Base-by-base conservation (phyloP, 495 filamentous ascomycete species). In the Daldinia grandis region DNA sequence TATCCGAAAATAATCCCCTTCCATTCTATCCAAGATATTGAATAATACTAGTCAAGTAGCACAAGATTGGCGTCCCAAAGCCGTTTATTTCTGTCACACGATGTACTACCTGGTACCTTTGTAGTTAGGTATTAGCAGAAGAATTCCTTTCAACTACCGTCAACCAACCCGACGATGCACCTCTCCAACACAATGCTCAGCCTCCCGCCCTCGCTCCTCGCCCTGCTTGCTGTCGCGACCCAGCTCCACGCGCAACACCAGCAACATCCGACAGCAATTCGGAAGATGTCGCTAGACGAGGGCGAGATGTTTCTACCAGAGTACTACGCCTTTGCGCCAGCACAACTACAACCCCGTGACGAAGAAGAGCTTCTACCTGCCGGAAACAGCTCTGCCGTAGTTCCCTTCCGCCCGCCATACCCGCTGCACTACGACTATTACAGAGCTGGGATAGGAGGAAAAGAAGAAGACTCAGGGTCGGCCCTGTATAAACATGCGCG, bases 241-340 rank as follows among this genome's bases (percentile, higher is more conserved):
- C 76, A 76, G 21, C 70, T 77, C 10, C 66, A 50, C 10, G 68
- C 74, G 40, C 74, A 74, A 35, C 76, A 69, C 47, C 80, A 74
- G 67, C 53, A 74, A 71, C 78, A 85, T 67, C 80, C 84, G 69
- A 75, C 84, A 64, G 76, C 80, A 33, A 79, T 85, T 75, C 75
- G 82, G 68, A 98, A 97, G 75, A 97, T 97, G 93, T 89, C 86
- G 54, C 80, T 76, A 4, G 92, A 97, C 76, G 88, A 92, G 64
- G 90, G 91, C 37, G 92, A 96, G 77, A 98, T 95, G 81, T 95
- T 98, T 80, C 90, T 89, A 71, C 81, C 85, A 49, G 81, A 87
- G 19, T 88, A 90, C 77, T 87, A 76, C 78, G 82, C 82, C 61
- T 87, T 85, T 59, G 69, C 76, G 0, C 74, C 74, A n/a, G 25